Percentiles rank a stretch among this genome's conserved stretches.
phyloP scores from a whole-genome alignment of 495 filamentous ascomycete species.

The Cercophora samala region DNA sequence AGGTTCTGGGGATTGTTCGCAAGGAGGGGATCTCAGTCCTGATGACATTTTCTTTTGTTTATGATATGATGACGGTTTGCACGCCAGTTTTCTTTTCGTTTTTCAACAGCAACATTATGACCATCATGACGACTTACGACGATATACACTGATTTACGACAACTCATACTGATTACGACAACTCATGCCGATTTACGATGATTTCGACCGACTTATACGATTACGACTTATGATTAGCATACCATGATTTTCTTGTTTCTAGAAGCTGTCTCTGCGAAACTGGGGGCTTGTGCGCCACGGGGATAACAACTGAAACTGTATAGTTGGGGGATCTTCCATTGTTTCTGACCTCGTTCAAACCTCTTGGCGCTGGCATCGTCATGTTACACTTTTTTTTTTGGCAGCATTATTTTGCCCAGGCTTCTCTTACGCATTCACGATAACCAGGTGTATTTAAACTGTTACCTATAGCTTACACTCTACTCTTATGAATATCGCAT shows the following conservation, averaged over 20 bases:
- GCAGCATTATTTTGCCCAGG: too few species aligned
- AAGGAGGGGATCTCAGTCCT: slow-evolving; percentile 15
- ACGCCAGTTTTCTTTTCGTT: too few species aligned
- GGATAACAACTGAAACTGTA: not conserved
- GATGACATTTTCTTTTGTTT: not conserved
- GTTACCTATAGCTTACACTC: too few species aligned
- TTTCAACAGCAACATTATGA: too few species aligned
- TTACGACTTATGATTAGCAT: not conserved
- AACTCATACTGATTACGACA: too few species aligned
- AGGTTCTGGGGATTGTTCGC: slow-evolving; percentile 32
- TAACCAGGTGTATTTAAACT: too few species aligned
- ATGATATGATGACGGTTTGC: not conserved
- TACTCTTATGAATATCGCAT: too few species aligned
- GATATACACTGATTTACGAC: too few species aligned
- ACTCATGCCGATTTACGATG: too few species aligned
- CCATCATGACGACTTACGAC: too few species aligned
- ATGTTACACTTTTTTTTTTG: not conserved
- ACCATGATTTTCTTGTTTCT: not conserved
- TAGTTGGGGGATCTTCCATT: not conserved
- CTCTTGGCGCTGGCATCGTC: not conserved
- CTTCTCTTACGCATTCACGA: too few species aligned
- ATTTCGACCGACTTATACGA: not conserved
- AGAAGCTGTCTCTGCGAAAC: not conserved
- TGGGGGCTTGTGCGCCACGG: not conserved
- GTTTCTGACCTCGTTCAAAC: not conserved